phyloP scores from a whole-genome alignment of 2,329 filamentous ascomycete species.

The Apiospora pterosperma region DNA sequence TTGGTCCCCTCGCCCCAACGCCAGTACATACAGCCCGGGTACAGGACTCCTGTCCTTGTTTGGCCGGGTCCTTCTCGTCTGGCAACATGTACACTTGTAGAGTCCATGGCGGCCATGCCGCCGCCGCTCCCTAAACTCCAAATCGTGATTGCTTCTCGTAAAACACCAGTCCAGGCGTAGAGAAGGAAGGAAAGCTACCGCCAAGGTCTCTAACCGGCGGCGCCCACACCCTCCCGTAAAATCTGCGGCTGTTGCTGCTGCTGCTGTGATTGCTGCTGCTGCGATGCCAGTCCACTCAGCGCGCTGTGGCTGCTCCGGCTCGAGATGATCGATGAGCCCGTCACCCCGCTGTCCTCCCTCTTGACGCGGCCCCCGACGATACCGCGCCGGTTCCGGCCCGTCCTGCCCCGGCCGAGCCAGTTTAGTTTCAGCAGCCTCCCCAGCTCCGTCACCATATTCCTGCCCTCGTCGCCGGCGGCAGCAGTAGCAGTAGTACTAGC shows the following conservation, averaged over 20 bases:
- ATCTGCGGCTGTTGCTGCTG: neutral
- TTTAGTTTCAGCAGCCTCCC: conserved; percentile 91
- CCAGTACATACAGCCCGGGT: neutral
- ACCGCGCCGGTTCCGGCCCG: conserved; percentile 82
- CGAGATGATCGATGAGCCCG: neutral
- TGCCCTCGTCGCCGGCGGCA: conserved; percentile 53
- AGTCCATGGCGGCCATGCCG: neutral
- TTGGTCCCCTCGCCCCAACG: neutral
- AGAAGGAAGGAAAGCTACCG: neutral
- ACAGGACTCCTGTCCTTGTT: neutral
- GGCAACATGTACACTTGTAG: neutral
- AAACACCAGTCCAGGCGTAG: neutral
- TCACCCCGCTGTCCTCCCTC: conserved; percentile 24
- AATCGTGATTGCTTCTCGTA: neutral
- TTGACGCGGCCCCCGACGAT: conserved; percentile 71
- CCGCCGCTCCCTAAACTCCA: neutral
- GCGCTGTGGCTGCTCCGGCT: neutral
- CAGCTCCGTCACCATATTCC: conserved; percentile 77
- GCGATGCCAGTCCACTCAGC: conserved; percentile 3
- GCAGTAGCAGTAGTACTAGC: conserved; percentile 21
- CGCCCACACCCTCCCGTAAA: conserved; percentile 22
- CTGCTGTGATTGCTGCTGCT: neutral
- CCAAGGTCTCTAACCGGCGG: conserved; percentile 14
- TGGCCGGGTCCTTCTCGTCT: neutral
- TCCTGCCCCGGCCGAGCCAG: conserved; percentile 88